phyloP scores from a whole-genome alignment of 805 yeast species.

The Metschnikowia gelsemii region DNA sequence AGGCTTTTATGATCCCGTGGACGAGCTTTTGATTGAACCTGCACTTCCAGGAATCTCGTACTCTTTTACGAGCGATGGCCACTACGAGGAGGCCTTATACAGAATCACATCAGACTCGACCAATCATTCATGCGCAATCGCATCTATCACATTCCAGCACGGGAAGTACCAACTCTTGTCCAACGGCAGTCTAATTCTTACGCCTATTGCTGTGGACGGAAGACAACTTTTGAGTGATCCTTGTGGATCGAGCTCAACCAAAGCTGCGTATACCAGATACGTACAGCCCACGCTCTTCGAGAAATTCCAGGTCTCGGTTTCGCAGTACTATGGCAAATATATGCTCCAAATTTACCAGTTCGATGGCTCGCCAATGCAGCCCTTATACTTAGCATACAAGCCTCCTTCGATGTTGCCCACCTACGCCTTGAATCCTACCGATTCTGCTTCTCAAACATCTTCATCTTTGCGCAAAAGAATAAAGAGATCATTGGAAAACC shows the following conservation, averaged over 20 bases:
- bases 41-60: slow-evolving; percentile 91
- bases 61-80: slow-evolving; percentile 91
- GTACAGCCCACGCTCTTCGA: slow-evolving; percentile 61
- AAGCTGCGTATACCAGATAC: slow-evolving; percentile 69
- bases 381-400: slow-evolving; percentile 84
- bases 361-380: slow-evolving; percentile 80
- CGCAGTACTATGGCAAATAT: slow-evolving; percentile 81
- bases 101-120: slow-evolving; percentile 68
- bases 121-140: slow-evolving; percentile 81
- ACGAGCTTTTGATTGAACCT: slow-evolving; percentile 92
- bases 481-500: slow-evolving; percentile 76
- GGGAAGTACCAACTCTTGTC: slow-evolving; percentile 66
- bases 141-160: slow-evolving; percentile 82
- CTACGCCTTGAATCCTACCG: slow-evolving; percentile 82
- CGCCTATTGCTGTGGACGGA: slow-evolving; percentile 85
- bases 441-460: slow-evolving; percentile 36
- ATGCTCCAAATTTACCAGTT: slow-evolving; percentile 70
- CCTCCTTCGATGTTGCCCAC: slow-evolving; percentile 98
- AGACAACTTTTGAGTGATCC: slow-evolving; percentile 89
- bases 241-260: slow-evolving; percentile 45
- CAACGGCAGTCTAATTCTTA: slow-evolving; percentile 67
- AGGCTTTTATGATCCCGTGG: slow-evolving; percentile 92
- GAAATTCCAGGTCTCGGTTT: slow-evolving; percentile 59
- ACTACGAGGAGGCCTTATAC: slow-evolving; percentile 85
- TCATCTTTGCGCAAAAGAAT: slow-evolving; percentile 45